Percentiles rank a stretch among this genome's conserved stretches.
phyloP scores from a whole-genome alignment of 129 eudicot genomes.

The Logfia minima region DNA sequence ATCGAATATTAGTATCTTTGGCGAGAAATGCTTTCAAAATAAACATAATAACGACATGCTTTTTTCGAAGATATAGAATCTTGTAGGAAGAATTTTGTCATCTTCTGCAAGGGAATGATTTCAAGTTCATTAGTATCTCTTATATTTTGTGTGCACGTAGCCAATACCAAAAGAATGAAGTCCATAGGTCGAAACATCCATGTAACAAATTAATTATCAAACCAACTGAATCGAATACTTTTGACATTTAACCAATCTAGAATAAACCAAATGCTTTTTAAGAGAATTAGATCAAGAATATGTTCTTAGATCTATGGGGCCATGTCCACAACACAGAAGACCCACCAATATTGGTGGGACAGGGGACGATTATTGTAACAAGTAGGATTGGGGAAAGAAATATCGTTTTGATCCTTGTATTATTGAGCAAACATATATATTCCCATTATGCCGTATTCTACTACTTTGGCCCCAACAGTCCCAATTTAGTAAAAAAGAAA shows the following conservation, averaged over 20 bases:
- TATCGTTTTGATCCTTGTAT: slow-evolving; percentile 9
- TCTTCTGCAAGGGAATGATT: background rate
- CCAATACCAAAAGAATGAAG: too few relatives aligned
- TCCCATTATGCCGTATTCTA: too few relatives aligned
- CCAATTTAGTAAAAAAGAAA: background rate
- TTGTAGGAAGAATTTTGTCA: background rate
- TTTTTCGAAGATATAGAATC: background rate
- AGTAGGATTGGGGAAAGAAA: background rate
- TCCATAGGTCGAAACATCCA: too few relatives aligned
- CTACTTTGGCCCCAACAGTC: too few relatives aligned
- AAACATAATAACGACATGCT: background rate
- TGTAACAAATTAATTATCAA: too few relatives aligned
- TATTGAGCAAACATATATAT: background rate
- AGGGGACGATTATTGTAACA: background rate
- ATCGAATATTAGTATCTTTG: background rate
- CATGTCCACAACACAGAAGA: slow-evolving; percentile 10
- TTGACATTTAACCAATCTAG: too few relatives aligned
- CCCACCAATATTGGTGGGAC: slow-evolving; percentile 12
- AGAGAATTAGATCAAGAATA: background rate
- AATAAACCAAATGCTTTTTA: too few relatives aligned
- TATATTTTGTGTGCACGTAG: too few relatives aligned
- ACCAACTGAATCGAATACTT: too few relatives aligned
- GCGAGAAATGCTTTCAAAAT: background rate
- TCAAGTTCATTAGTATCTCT: too few relatives aligned
- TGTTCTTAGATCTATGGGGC: background rate